These are phyloP conservation scores for Phyllostachys edulis DNA, from an alignment of 176 grass and related monocot genomes.

Conservation along the genomic window DNA sequence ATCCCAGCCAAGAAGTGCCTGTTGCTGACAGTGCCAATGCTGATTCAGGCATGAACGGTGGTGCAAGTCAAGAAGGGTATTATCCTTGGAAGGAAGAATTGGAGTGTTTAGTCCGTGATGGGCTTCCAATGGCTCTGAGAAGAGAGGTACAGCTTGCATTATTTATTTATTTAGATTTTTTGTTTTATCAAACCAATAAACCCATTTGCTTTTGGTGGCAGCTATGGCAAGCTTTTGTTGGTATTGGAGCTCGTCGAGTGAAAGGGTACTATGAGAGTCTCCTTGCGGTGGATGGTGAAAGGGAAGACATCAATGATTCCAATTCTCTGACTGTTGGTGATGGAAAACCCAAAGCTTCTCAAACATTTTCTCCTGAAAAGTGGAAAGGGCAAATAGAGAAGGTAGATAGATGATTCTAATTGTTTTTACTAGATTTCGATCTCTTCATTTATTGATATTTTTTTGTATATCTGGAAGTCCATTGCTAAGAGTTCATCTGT, in stretches of 20 bases:
- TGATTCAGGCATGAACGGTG: constrained; percentile 39
- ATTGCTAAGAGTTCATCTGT: constrained; percentile 19
- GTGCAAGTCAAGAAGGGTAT: constrained; percentile 41
- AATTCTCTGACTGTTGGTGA: constrained; percentile 20
- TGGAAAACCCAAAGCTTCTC: constrained; percentile 44
- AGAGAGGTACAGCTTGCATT: constrained; percentile 65
- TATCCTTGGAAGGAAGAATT: constrained; percentile 91
- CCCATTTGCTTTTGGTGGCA: constrained; percentile 29
- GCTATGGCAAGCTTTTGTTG: constrained; percentile 99
- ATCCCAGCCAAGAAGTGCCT: constrained; percentile 64
- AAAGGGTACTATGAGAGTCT: constrained; percentile 85
- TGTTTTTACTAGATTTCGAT: background rate
- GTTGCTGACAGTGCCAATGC: constrained; percentile 47
- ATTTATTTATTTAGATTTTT: background rate
- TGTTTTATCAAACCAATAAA: constrained; percentile 1
- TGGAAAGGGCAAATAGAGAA: constrained; percentile 99
- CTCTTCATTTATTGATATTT: constrained; percentile 23
- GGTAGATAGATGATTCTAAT: constrained; percentile 36
- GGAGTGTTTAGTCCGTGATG: constrained; percentile 74
- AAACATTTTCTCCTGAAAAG: constrained; percentile 58
- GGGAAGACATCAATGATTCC: constrained; percentile 29
- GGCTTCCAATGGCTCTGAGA: constrained; percentile 94
- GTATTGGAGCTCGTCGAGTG: constrained; percentile 79
- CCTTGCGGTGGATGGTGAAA: constrained; percentile 44
- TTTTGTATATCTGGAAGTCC: constrained; percentile 14